Conservation (phyloP, 805 yeast species). For the Lachancea dasiensis region DNA sequence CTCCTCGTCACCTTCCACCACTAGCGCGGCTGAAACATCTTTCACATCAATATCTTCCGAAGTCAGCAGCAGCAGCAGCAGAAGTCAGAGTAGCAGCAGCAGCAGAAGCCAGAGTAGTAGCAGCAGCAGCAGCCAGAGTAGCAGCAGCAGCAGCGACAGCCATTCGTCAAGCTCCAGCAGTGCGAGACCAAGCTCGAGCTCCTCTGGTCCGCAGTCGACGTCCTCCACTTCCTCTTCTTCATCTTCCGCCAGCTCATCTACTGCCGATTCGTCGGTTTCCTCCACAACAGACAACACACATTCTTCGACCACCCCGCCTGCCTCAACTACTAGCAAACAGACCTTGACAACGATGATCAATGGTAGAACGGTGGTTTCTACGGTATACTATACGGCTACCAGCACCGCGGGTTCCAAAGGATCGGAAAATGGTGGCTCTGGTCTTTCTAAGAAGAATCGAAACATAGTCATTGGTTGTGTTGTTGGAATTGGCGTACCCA, state of each 20-base stretch:
- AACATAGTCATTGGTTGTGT: constrained; percentile 62
- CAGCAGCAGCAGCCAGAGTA: background rate
- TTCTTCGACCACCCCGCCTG: constrained; percentile 13
- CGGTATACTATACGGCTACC: constrained; percentile 29
- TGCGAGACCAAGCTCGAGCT: constrained; percentile 12
- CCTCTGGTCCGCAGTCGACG: constrained; percentile 13
- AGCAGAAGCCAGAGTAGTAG: constrained; percentile 1
- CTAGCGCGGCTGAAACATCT: constrained; percentile 13
- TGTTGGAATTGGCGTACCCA: constrained; percentile 66
- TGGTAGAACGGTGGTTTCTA: constrained; percentile 32
- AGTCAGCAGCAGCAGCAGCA: constrained; percentile 6
- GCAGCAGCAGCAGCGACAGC: background rate
- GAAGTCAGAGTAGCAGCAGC: constrained; percentile 4
- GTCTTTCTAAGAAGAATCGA: constrained; percentile 44
- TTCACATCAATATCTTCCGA: constrained; percentile 10
- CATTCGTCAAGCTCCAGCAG: constrained; percentile 14
- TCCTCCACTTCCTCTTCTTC: constrained; percentile 10
- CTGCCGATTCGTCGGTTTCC: constrained; percentile 10
- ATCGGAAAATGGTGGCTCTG: constrained; percentile 22
- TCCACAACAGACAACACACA: background rate
- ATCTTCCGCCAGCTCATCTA: constrained; percentile 14
- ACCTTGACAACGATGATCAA: constrained; percentile 29
- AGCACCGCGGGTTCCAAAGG: constrained; percentile 20
- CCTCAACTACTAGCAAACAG: constrained; percentile 5
- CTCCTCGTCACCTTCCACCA: constrained; percentile 2